Conservation (phyloP, 495 filamentous ascomycete species). For the Trichodelitschia bisporula region DNA sequence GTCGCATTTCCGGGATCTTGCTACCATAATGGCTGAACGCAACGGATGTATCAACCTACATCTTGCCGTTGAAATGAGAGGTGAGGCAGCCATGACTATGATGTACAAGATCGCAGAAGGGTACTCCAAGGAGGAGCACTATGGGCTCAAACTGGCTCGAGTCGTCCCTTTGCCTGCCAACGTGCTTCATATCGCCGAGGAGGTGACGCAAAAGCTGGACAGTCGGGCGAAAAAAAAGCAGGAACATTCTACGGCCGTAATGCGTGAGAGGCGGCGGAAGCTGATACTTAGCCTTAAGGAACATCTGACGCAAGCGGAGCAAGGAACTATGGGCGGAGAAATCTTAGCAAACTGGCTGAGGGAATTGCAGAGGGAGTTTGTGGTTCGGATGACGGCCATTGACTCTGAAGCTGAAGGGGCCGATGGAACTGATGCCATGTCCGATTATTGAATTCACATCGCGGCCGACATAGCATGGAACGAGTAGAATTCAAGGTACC, state of each 20-base stretch:
- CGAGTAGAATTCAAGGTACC: too few relatives aligned
- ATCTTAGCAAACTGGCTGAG: slow-evolving; percentile 38
- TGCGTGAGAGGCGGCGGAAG: slow-evolving; percentile 37
- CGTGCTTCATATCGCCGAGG: slow-evolving; percentile 41
- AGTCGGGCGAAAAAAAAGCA: slow-evolving; percentile 27
- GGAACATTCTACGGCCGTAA: slow-evolving; percentile 26
- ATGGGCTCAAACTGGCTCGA: slow-evolving; percentile 54
- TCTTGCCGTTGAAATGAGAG: slow-evolving; percentile 38
- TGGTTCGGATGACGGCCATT: slow-evolving; percentile 40
- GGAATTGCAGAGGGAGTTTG: slow-evolving; percentile 54
- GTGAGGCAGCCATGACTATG: slow-evolving; percentile 40
- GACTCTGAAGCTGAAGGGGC: slow-evolving; percentile 21
- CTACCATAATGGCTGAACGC: slow-evolving; percentile 45
- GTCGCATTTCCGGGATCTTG: slow-evolving; percentile 74
- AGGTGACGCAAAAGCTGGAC: slow-evolving; percentile 35
- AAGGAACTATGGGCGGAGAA: slow-evolving; percentile 40
- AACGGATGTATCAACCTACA: slow-evolving; percentile 62
- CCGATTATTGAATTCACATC: too few relatives aligned
- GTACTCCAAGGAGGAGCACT: slow-evolving; percentile 43
- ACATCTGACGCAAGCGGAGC: slow-evolving; percentile 42
- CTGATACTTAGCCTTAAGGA: slow-evolving; percentile 52
- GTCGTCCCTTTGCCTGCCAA: slow-evolving; percentile 44
- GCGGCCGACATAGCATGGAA: too few relatives aligned
- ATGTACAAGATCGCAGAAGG: slow-evolving; percentile 59
- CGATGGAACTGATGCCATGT: too few relatives aligned